Evolutionary conservation across 2,329 filamentous ascomycete genomes (phyloP), one percentile per base, ranked within the genome.

Genomic region (Penicillium sp.): DNA sequence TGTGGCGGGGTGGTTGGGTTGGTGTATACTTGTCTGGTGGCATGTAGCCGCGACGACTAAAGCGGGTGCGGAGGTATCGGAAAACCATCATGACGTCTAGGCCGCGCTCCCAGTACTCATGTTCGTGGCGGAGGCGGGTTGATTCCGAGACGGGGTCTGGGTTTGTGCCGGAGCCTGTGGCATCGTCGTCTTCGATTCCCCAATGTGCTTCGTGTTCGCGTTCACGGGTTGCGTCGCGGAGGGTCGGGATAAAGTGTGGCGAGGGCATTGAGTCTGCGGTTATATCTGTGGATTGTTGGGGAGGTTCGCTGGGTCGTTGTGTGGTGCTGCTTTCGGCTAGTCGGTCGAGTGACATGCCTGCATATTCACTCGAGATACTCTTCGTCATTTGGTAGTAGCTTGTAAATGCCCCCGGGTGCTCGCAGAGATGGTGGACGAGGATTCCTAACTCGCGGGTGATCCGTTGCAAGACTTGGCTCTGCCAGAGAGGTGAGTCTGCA

Each of bases 21-120:
- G 69, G 43, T 12, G 71, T 58, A 17, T 78, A 68, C 6, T 69
- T 60, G 55, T 64, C 65, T 39, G 61, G 61, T 41, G 56, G 41
- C 61, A 63, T 63, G 36, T 61, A 63, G 17, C 63, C 77, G 75
- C 13, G 82, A 77, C 51, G 84, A 79, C 66, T 66, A 70, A 96
- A 93, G 52, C 90, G 86, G 15, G 84, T 88, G 51, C 87, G 84
- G 24, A 96, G 80, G 67, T 94, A 97, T 42, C 87, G 85, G 76
- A 97, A 97, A 27, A 97, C 89, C 69, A 96, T 88, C 67, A 89
- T 89, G 59, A 97, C 84, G 65, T 97, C 92, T 4, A 97, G 81
- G 47, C 96, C 90, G 54, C 88, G 86, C 73, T 97, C 92, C 94
- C 94, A 99, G 67, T 96, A 94, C 29, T 94, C 89, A 18, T 77